Evolutionary conservation across 106 monocot species (phyloP).

Genomic region (Iris macrosiphon): DNA sequence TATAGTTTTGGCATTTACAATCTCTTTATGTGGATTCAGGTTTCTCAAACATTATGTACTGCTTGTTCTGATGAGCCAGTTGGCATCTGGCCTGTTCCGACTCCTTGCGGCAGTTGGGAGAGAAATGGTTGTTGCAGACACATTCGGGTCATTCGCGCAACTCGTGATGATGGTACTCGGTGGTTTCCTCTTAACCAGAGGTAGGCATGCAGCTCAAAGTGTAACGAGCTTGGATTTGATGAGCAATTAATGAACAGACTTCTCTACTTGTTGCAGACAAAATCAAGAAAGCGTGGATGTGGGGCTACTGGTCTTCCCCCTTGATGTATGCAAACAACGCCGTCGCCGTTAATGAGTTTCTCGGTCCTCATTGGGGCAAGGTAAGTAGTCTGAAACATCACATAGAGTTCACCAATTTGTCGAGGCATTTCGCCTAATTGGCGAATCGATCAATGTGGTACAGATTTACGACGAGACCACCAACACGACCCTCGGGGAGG

Average conservation of each 20-base stretch:
- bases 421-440: too few relatives aligned
- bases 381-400: too few relatives aligned
- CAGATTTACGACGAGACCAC: constrained; percentile 11
- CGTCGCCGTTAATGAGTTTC: constrained; percentile 39
- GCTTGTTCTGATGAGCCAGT: constrained; percentile 35
- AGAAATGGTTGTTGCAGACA: constrained; percentile 43
- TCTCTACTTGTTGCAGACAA: constrained; percentile 32
- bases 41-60: constrained; percentile 43
- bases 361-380: constrained; percentile 32
- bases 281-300: constrained; percentile 49
- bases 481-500: constrained; percentile 16
- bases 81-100: constrained; percentile 56
- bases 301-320: constrained; percentile 59
- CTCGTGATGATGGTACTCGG: constrained; percentile 46
- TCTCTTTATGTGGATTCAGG: too few relatives aligned
- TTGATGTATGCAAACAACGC: constrained; percentile 51
- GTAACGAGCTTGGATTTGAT: too few relatives aligned
- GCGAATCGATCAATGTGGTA: too few relatives aligned
- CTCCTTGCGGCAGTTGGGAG: constrained; percentile 46
- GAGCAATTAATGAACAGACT: too few relatives aligned
- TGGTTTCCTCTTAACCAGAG: constrained; percentile 46
- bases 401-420: too few relatives aligned
- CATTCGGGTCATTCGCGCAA: constrained; percentile 47
- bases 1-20: too few relatives aligned
- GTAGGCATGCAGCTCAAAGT: too few relatives aligned